Evolutionary conservation across 768 basidiomycete genomes (phyloP), one percentile per base, ranked within the genome.

Genomic region (Naematelia encephala): DNA sequence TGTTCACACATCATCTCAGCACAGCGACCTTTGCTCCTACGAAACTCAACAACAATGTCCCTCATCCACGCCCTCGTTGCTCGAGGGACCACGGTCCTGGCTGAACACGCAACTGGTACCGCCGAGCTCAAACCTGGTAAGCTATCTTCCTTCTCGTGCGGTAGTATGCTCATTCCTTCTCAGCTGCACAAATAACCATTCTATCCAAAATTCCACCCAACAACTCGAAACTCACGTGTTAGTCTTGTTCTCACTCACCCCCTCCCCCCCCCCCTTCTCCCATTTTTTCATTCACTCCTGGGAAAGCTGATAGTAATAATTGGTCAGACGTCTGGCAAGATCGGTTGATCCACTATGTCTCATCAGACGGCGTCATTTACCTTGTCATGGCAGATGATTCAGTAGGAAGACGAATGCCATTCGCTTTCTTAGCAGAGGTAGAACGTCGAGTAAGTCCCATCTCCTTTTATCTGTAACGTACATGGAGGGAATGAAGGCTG

Each of bases 381-480:
- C 83, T 98, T 22, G 89, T 92, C 55, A 92, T 99, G 86, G 90
- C 91, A 4, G 91, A 98, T 73, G 93, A 97, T 75, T 82, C 87
- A 42, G 89, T 86, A 16, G 93, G 92, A 57, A 82, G 94, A 67
- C 83, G 92, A 63, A 88, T 91, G 82, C 92, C 96, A 11, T 99
- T 98, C 72, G 88, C 89, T 3, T 99, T 98, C 78, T 81, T 99
- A 3, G 80, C 83, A 34, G 91, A 93, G 48, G 80, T 99, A 12
- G 91, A 96, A 44, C 68, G 76, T 68, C 82, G 85, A 71, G 73
- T 78, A 53, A 57, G 75, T 48, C 43, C 19, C 89, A 76, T 79
- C 79, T 21, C 49, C 19, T 5, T 42, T 30, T 3, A 5, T 47
- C n/a, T n/a, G 83, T 51, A 53, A 45, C 8, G 81, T 82, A 11